A percentile compares a stretch with the other conserved stretches of the same genome.
Evolutionary conservation across 108 stramenopile genomes (phyloP).

Genomic region (Conticribra weissflogii): DNA sequence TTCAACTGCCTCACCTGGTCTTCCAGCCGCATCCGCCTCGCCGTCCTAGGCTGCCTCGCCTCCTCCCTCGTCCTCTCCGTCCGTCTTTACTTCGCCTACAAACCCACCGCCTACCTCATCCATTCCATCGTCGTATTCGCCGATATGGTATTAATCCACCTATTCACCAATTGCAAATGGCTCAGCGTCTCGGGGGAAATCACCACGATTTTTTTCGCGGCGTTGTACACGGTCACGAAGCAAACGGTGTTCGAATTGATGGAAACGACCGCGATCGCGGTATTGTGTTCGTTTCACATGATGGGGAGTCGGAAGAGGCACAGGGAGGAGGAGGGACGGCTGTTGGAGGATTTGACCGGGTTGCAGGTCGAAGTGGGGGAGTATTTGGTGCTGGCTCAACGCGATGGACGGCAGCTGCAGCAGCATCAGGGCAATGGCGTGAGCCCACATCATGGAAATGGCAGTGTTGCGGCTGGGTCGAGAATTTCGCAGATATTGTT

Average conservation of each 20-base stretch:
- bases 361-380: slow-evolving; percentile 11
- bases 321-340: slow-evolving; percentile 18
- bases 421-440: neutral
- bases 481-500: no score
- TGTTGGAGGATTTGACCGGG: slow-evolving; percentile 24
- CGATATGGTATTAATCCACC: slow-evolving; percentile 46
- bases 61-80: slow-evolving; percentile 12
- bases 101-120: slow-evolving; percentile 7
- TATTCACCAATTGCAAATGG: slow-evolving; percentile 17
- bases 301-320: slow-evolving; percentile 29
- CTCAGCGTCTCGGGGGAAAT: slow-evolving; percentile 21
- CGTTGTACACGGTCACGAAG: slow-evolving; percentile 28
- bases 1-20: slow-evolving; percentile 5
- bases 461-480: no score
- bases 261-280: slow-evolving; percentile 47
- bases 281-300: slow-evolving; percentile 37
- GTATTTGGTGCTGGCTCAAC: no score
- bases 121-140: slow-evolving; percentile 37
- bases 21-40: slow-evolving; percentile 1
- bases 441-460: no score
- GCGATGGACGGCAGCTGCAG: neutral
- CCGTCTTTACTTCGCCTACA: slow-evolving; percentile 1
- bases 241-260: slow-evolving; percentile 41
- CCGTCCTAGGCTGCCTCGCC: slow-evolving; percentile 9
- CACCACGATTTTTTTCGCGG: slow-evolving; percentile 9